Base-by-base conservation (phyloP, 1,284 basidiomycete genomes). In the Puccinia polysora region DNA sequence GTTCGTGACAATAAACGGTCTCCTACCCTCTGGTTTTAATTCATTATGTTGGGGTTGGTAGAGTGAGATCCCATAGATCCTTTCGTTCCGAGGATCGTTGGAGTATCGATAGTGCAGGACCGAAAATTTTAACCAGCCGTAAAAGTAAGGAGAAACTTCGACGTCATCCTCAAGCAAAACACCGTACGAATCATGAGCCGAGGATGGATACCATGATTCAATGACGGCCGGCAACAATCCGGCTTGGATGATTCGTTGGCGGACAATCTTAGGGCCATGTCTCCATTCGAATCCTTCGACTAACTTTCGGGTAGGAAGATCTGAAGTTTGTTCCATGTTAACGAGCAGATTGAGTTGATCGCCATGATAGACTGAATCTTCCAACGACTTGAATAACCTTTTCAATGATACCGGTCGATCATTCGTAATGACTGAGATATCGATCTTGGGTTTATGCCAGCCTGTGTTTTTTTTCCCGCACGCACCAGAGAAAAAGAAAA, bases 41-140 rank as follows among this genome's bases (percentile, higher is more conserved):
- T 91, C 89, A 59, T 88, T 82, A 74, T 86, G 85, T 79, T 89
- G 90, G 75, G 88, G 89, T 76, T 90, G 89, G 78, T 91, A 91
- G 0, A 91, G 82, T 76, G 88, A 89, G 75, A 91, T 84, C 0
- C 89, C 89, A 76, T 88, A 90, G 43, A 91, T 80, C 1, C 83
- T 81, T 62, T 75, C 78, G 67, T 84, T 80, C 30, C 77, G 76
- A 4, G 73, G 47, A 1, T 53, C 45, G 43, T 38, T 25, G 4
- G 77, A 81, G 75, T 78, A 89, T 85, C 88, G 84, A 77, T 91
- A 91, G 56, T 83, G 84, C 15, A 91, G 81, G 67, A 91, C 78
- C 6, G 84, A 77, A 83, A 90, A 86, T 79, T 91, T 91, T 64
- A 85, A 77, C 89, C 89, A 91, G 2, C 88, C 88, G 77, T 89